Percentiles rank a stretch among this genome's conserved stretches.
Evolutionary conservation across 768 basidiomycete genomes (phyloP).

Genomic region (Boletus pseudo-olivaceus): DNA sequence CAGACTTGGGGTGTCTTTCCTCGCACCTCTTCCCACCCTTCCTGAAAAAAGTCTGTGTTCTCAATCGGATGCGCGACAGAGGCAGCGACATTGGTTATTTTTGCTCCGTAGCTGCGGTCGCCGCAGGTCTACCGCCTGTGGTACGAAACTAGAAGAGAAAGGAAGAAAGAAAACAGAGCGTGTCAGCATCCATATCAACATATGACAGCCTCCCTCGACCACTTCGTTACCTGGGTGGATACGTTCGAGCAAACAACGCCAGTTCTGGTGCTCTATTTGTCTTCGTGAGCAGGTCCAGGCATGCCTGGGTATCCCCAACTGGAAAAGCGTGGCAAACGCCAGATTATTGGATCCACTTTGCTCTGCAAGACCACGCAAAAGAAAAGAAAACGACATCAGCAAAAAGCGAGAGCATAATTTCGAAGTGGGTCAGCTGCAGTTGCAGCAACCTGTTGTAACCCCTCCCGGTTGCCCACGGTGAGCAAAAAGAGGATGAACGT

Average conservation of each 20-base stretch:
- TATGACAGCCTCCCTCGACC: background rate
- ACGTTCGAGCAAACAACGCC: slow-evolving; percentile 90
- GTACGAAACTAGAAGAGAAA: slow-evolving; percentile 44
- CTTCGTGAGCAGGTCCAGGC: slow-evolving; percentile 79
- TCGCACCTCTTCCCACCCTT: slow-evolving; percentile 54
- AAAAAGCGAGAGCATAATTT: background rate
- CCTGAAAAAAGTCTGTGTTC: slow-evolving; percentile 73
- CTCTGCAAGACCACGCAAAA: slow-evolving; percentile 35
- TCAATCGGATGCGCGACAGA: slow-evolving; percentile 72
- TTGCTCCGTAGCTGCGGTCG: slow-evolving; percentile 62
- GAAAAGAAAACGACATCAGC: background rate
- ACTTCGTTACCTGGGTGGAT: slow-evolving; percentile 68
- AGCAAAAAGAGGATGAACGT: slow-evolving; percentile 83
- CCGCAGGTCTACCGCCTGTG: slow-evolving; percentile 77
- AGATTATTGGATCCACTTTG: slow-evolving; percentile 86
- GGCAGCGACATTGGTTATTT: slow-evolving; percentile 76
- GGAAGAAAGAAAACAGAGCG: background rate
- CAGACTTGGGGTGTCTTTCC: too few species aligned
- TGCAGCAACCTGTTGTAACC: slow-evolving; percentile 58
- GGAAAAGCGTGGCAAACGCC: slow-evolving; percentile 86
- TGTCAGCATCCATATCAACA: background rate
- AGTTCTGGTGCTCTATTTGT: slow-evolving; percentile 91
- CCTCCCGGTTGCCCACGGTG: slow-evolving; percentile 75
- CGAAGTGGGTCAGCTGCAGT: slow-evolving; percentile 56
- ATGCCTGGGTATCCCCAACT: slow-evolving; percentile 73